Conservation (phyloP, 495 filamentous ascomycete species). For the Aspergillus cavernicola region DNA sequence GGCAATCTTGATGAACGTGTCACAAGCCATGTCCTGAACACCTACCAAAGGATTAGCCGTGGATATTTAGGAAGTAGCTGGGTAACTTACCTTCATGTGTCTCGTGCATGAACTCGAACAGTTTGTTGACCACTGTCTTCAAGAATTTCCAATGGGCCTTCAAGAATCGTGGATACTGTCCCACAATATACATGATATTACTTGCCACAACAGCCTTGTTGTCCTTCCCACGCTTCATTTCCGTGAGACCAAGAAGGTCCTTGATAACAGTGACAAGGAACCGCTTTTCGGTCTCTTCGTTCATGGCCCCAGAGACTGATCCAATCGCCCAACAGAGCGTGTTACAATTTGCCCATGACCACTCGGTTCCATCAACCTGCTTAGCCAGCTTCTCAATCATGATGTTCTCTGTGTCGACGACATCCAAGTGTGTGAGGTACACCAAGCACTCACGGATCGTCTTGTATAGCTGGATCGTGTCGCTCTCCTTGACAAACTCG, state of each 20-base stretch:
- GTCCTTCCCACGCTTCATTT: slow-evolving; percentile 98
- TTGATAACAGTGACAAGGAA: slow-evolving; percentile 99
- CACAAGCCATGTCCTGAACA: slow-evolving; percentile 99
- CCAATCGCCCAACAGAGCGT: slow-evolving; percentile 99
- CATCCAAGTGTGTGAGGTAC: slow-evolving; percentile 95
- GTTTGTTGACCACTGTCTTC: slow-evolving; percentile 99
- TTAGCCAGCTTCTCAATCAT: slow-evolving; percentile 97
- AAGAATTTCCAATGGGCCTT: slow-evolving; percentile 99
- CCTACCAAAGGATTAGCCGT: slow-evolving; percentile 48
- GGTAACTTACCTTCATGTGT: slow-evolving; percentile 79
- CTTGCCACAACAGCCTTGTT: slow-evolving; percentile 99
- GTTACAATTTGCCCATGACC: slow-evolving; percentile 99
- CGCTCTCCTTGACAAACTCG: slow-evolving; percentile 98
- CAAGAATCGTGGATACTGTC: slow-evolving; percentile 95
- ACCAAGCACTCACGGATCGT: slow-evolving; percentile 96
- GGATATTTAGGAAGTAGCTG: background rate
- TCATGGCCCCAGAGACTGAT: slow-evolving; percentile 98
- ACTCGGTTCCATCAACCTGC: slow-evolving; percentile 91
- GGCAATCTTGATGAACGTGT: slow-evolving; percentile 99
- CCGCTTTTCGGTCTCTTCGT: slow-evolving; percentile 97
- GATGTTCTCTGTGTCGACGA: slow-evolving; percentile 94
- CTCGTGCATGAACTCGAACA: slow-evolving; percentile 99
- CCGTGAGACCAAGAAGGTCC: slow-evolving; percentile 93
- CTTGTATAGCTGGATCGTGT: slow-evolving; percentile 99
- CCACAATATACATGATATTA: slow-evolving; percentile 99